These are phyloP conservation scores for Amorphotheca resinae DNA, from an alignment of 495 filamentous ascomycete genomes.

Conservation along the genomic window DNA sequence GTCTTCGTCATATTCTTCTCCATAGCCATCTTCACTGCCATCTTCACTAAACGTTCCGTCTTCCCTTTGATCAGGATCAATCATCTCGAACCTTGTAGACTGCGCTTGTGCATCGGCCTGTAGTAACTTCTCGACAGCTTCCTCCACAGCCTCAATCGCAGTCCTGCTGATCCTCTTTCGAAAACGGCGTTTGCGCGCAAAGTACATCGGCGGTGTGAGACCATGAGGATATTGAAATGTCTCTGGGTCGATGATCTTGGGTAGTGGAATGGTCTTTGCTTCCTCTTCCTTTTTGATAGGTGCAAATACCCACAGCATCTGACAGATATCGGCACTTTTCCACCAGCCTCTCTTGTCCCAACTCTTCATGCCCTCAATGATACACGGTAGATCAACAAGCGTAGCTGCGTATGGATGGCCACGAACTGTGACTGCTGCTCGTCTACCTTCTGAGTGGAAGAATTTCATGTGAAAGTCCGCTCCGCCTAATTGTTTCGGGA, in stretches of 20 bases:
- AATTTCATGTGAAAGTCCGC: constrained; percentile 69
- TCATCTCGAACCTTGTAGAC: constrained; percentile 43
- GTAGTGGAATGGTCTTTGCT: constrained; percentile 51
- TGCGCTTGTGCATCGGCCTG: constrained; percentile 51
- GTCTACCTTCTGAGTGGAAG: constrained; percentile 58
- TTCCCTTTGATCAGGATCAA: constrained; percentile 47
- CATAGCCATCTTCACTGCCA: constrained; percentile 22
- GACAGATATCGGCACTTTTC: constrained; percentile 87
- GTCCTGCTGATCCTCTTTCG: constrained; percentile 68
- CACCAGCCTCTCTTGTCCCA: constrained; percentile 88
- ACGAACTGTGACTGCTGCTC: constrained; percentile 56
- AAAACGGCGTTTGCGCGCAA: constrained; percentile 75
- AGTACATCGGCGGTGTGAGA: constrained; percentile 81
- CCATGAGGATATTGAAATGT: constrained; percentile 82
- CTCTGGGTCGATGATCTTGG: constrained; percentile 46
- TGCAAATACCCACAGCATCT: constrained; percentile 83
- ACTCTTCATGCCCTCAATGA: constrained; percentile 91
- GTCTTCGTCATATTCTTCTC: constrained; percentile 30
- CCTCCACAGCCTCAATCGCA: constrained; percentile 81
- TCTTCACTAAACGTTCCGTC: constrained; percentile 28
- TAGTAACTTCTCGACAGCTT: constrained; percentile 65
- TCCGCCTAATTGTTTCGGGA: constrained; percentile 43
- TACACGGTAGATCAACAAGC: constrained; percentile 78
- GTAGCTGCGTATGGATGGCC: constrained; percentile 64
- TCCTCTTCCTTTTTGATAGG: constrained; percentile 58